A percentile compares a stretch with the other conserved stretches of the same genome.
Evolutionary conservation across 2,329 filamentous ascomycete species (phyloP).

Genomic region (Capronia americana): DNA sequence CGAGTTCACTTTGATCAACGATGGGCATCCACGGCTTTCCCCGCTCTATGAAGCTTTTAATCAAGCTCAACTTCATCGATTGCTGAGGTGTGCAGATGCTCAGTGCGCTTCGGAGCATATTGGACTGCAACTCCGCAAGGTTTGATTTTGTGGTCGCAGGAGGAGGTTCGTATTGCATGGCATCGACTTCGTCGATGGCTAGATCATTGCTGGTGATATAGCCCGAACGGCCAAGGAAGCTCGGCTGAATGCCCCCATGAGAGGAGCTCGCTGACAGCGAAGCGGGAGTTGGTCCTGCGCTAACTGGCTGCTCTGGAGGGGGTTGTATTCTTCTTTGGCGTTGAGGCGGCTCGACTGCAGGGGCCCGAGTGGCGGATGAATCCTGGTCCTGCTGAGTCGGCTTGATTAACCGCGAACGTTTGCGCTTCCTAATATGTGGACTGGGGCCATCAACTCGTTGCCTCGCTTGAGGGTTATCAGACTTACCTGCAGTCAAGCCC

Average conservation of each 20-base stretch:
- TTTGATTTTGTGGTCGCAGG: not conserved
- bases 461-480: no score
- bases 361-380: no score
- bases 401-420: not conserved
- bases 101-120: constrained; percentile 41
- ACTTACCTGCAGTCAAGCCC: constrained; percentile 14
- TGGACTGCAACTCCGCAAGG: constrained; percentile 39
- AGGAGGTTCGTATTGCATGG: constrained; percentile 12
- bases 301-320: not conserved
- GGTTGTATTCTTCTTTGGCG: no score
- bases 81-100: constrained; percentile 42
- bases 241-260: constrained; percentile 1
- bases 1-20: constrained; percentile 43
- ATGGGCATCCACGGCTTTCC: constrained; percentile 46
- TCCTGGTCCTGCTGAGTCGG: no score
- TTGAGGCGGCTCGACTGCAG: no score
- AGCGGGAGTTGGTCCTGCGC: not conserved
- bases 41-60: constrained; percentile 44
- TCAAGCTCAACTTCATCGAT: constrained; percentile 42
- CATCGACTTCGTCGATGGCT: constrained; percentile 12
- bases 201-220: constrained; percentile 12
- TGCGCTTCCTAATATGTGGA: constrained; percentile 19
- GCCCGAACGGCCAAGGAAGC: constrained; percentile 15
- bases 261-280: not conserved
- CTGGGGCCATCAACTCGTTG: not conserved